A percentile compares a stretch with the other conserved stretches of the same genome.
phyloP scores from a whole-genome alignment of 2,329 filamentous ascomycete species.

The Rhynchosporium graminicola region DNA sequence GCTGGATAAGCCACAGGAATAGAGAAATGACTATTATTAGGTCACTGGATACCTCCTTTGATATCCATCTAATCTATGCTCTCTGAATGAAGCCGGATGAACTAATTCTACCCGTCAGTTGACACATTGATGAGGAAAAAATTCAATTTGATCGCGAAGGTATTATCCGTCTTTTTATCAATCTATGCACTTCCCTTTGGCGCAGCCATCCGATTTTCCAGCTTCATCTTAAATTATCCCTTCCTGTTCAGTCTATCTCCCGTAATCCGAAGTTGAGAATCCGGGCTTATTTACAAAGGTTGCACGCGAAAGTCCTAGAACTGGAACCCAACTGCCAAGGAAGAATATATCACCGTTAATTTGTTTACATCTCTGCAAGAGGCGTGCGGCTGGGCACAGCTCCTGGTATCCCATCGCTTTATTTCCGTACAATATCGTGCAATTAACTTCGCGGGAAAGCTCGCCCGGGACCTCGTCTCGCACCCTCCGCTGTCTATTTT shows the following conservation, averaged over 20 bases:
- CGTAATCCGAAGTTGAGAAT: too few species aligned
- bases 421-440: constrained; percentile 13
- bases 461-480: constrained; percentile 8
- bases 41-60: background rate
- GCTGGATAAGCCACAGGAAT: background rate
- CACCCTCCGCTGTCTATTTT: constrained; percentile 14
- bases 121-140: background rate
- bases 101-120: background rate
- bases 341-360: background rate
- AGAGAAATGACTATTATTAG: background rate
- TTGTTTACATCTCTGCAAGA: constrained; percentile 14
- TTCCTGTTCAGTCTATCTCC: too few species aligned
- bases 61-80: background rate
- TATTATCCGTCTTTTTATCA: too few species aligned
- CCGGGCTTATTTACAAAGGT: too few species aligned
- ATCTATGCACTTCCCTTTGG: too few species aligned
- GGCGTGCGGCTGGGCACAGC: background rate
- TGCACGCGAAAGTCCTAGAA: too few species aligned
- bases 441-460: constrained; percentile 2
- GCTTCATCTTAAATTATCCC: too few species aligned
- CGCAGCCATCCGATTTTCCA: too few species aligned
- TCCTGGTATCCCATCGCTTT: constrained; percentile 13
- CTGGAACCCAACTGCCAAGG: constrained; percentile 14
- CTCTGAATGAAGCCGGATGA: too few species aligned
- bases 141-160: too few species aligned